Evolutionary conservation across 768 basidiomycete species (phyloP).

Genomic region (Mycena albidolilacea): DNA sequence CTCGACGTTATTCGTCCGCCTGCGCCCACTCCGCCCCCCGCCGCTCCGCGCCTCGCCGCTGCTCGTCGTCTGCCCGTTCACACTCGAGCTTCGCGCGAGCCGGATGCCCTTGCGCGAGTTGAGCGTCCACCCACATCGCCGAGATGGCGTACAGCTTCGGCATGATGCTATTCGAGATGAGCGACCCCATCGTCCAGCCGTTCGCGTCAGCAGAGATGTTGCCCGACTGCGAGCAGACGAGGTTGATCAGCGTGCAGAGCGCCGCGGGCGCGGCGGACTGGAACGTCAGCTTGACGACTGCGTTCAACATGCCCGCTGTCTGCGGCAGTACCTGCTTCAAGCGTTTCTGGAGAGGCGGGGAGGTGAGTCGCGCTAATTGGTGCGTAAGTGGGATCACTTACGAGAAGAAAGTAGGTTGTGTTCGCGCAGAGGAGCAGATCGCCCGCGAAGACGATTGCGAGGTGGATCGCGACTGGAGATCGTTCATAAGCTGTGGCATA

Average conservation of each 20-base stretch:
- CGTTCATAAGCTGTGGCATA: neutral
- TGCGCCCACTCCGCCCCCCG: no score
- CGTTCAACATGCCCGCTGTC: neutral
- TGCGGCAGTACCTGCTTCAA: neutral
- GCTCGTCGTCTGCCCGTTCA: no score
- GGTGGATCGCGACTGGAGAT: neutral
- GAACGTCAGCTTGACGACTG: neutral
- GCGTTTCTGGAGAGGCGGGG: neutral
- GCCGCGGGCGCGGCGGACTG: neutral
- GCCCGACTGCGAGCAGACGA: neutral
- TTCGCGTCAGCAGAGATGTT: neutral
- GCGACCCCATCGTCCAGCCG: neutral
- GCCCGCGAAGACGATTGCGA: neutral
- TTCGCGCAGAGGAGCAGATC: neutral
- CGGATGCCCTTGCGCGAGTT: neutral
- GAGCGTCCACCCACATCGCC: constrained; percentile 3
- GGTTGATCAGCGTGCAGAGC: neutral
- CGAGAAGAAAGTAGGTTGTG: neutral
- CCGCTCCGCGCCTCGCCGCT: no score
- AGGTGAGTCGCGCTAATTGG: neutral
- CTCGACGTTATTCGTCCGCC: no score
- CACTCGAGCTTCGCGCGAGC: no score
- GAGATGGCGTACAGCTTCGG: neutral
- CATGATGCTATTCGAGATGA: neutral
- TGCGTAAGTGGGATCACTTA: neutral